Percentiles rank a stretch among this genome's conserved stretches.
Conservation (phyloP, 2,329 filamentous ascomycete genomes). For the Pseudocercospora fijiensis region DNA sequence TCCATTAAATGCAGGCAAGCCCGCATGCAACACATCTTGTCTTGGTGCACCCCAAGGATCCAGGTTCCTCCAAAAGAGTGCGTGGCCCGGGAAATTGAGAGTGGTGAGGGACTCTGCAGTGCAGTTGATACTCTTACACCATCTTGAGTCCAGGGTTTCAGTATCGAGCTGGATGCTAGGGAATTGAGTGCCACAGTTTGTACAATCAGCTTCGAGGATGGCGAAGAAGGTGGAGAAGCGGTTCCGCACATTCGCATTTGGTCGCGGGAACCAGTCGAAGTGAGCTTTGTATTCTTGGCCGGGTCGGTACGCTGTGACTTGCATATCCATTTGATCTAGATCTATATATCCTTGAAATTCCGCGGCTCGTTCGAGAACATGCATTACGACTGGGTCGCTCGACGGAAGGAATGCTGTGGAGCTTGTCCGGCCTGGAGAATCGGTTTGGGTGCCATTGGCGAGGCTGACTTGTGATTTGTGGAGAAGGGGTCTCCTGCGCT, state of each 20-base stretch:
- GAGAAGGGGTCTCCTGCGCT: background rate
- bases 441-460: background rate
- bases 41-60: background rate
- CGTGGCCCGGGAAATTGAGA: background rate
- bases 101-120: background rate
- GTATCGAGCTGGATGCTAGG: background rate
- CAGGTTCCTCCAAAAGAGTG: background rate
- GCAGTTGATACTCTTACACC: background rate
- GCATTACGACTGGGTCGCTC: background rate
- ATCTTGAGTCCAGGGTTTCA: background rate
- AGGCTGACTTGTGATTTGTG: background rate
- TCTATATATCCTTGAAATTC: background rate
- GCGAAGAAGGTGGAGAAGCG: conserved; percentile 1
- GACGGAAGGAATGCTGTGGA: background rate
- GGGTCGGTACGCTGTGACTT: background rate
- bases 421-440: background rate
- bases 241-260: background rate
- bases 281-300: background rate
- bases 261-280: background rate
- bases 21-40: background rate
- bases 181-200: background rate
- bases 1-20: background rate
- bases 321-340: background rate
- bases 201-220: background rate
- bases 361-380: background rate